Evolutionary conservation across 2,329 filamentous ascomycete species (phyloP), one percentile per base, ranked within the genome.

Genomic region (Coccinonectria pachysandricola): DNA sequence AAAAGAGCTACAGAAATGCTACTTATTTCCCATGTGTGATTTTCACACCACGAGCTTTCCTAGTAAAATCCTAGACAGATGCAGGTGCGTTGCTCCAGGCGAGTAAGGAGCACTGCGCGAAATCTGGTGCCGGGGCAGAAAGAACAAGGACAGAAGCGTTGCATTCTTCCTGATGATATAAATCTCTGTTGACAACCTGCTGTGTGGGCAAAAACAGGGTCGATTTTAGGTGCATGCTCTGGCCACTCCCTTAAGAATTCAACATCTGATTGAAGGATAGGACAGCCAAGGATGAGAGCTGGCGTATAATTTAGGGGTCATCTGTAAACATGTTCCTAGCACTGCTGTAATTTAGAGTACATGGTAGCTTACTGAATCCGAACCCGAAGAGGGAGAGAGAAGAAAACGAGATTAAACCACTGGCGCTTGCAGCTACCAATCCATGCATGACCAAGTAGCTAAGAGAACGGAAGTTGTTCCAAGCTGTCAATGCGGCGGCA

Each of bases 331-430:
- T n/a, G n/a, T n/a, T n/a, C n/a, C 24, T 36, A 40, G 29, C 30
- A 46, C 43, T 40, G 37, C 34, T 23, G 34, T 32, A 28, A 27
- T 14, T 26, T 15, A 21, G 28, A n/a, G n/a, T n/a, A n/a, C n/a
- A n/a, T n/a, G n/a, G n/a, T n/a, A n/a, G n/a, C n/a, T n/a, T n/a
- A n/a, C n/a, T n/a, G n/a, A n/a, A n/a, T n/a, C n/a, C n/a, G n/a
- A n/a, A n/a, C n/a, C n/a, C n/a, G n/a, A n/a, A n/a, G n/a, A n/a
- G n/a, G n/a, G n/a, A n/a, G n/a, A n/a, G n/a, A n/a, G n/a, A n/a
- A n/a, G n/a, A n/a, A n/a, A n/a, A n/a, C n/a, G n/a, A n/a, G n/a
- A n/a, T n/a, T n/a, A n/a, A n/a, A n/a, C n/a, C n/a, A n/a, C n/a
- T n/a, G n/a, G n/a, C n/a, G n/a, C n/a, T n/a, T n/a, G n/a, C n/a